phyloP scores from a whole-genome alignment of 805 yeast species.

The Kockiozyma suomiensis region DNA sequence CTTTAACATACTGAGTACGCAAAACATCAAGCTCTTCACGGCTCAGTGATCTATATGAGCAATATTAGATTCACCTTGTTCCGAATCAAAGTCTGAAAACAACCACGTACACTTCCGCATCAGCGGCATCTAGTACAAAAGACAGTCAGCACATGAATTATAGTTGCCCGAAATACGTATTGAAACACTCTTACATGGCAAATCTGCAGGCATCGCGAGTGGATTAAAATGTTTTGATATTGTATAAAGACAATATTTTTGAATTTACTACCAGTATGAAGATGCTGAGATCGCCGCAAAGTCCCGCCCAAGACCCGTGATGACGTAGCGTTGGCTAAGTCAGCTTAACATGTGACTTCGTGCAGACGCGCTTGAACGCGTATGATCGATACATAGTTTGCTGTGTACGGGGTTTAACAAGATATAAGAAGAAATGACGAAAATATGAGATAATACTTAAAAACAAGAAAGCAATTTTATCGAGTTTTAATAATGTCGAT shows the following conservation, averaged over 20 bases:
- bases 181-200: constrained; percentile 1
- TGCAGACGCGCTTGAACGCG: constrained; percentile 2
- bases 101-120: constrained; percentile 35
- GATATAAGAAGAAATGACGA: background rate
- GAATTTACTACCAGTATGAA: too few species aligned
- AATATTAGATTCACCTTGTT: too few species aligned
- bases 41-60: constrained; percentile 18
- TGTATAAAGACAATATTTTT: too few species aligned
- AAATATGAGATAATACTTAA: too few species aligned
- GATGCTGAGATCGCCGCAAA: background rate
- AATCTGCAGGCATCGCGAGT: constrained; percentile 12
- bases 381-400: background rate
- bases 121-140: constrained; percentile 34
- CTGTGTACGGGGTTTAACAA: background rate
- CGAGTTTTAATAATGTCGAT: too few species aligned
- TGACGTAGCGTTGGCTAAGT: constrained; percentile 4
- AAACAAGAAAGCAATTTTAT: too few species aligned
- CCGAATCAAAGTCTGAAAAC: background rate
- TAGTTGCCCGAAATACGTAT: too few species aligned
- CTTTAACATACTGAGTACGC: constrained; percentile 74
- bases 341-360: background rate
- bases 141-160: background rate
- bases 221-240: too few species aligned
- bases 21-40: constrained; percentile 69
- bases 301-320: background rate